phyloP scores from a whole-genome alignment of 768 basidiomycete species.

The Suillus sp. region DNA sequence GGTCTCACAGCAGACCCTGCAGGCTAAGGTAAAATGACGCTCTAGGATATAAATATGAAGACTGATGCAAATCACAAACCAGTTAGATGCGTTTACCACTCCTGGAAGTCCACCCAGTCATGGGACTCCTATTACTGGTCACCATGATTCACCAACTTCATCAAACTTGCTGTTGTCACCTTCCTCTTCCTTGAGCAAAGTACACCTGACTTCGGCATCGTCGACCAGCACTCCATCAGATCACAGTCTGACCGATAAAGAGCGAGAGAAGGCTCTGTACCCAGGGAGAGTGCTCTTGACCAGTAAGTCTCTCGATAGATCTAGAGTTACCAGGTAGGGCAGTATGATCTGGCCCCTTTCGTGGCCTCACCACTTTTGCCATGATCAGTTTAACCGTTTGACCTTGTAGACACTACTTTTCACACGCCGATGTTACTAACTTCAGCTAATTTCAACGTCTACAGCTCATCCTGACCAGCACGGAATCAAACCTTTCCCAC shows the following conservation, averaged over 20 bases:
- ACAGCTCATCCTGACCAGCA: constrained; percentile 89
- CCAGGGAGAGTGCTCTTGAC: constrained; percentile 83
- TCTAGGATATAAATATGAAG: background rate
- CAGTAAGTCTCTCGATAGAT: constrained; percentile 51
- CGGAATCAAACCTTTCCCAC: constrained; percentile 77
- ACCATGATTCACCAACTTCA: constrained; percentile 26
- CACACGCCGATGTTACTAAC: constrained; percentile 12
- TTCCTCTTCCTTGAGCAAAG: constrained; percentile 27
- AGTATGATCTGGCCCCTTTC: background rate
- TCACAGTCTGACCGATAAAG: constrained; percentile 48
- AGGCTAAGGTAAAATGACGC: constrained; percentile 64
- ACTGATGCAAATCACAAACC: constrained; percentile 10
- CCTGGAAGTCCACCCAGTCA: constrained; percentile 28
- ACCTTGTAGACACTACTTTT: constrained; percentile 13
- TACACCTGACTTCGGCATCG: constrained; percentile 31
- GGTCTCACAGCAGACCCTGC: constrained; percentile 73
- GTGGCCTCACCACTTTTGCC: background rate
- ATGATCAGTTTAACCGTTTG: background rate
- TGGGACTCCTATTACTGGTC: constrained; percentile 31
- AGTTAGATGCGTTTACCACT: constrained; percentile 56
- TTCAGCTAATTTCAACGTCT: constrained; percentile 10
- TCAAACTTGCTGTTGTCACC: constrained; percentile 32
- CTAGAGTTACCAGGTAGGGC: background rate
- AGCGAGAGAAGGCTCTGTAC: constrained; percentile 75
- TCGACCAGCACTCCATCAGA: constrained; percentile 24